phyloP scores from a whole-genome alignment of 2,329 filamentous ascomycete species.

The Arthrobotrys sphaeroides region DNA sequence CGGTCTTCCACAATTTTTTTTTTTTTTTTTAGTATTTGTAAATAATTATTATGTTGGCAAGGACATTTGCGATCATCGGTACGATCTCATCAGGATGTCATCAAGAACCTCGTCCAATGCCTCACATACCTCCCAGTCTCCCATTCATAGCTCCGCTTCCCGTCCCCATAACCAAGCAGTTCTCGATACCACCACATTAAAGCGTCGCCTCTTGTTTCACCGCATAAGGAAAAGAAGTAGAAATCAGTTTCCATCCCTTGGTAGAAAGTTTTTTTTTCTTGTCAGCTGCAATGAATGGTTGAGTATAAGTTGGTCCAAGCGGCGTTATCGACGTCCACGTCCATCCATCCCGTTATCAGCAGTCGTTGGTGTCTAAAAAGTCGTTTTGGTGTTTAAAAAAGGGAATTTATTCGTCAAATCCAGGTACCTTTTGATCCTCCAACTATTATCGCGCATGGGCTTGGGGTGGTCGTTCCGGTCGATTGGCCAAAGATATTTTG shows the following conservation, averaged over 20 bases:
- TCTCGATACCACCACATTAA: conserved; percentile 2
- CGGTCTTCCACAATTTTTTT: too few species aligned
- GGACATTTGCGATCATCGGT: too few species aligned
- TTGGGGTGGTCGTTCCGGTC: background rate
- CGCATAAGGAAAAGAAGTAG: conserved; percentile 28
- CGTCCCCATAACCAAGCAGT: too few species aligned
- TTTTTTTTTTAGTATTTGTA: too few species aligned
- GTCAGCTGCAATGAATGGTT: conserved; percentile 29
- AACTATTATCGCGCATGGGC: background rate
- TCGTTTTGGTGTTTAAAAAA: too few species aligned
- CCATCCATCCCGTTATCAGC: too few species aligned
- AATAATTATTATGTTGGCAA: too few species aligned
- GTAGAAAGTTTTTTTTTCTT: background rate
- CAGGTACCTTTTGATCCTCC: conserved; percentile 10
- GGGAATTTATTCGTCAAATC: conserved; percentile 3
- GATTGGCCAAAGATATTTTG: background rate
- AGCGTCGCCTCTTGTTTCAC: background rate
- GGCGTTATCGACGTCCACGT: background rate
- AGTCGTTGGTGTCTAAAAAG: conserved; percentile 10
- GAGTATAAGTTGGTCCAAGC: background rate
- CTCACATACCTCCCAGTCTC: too few species aligned
- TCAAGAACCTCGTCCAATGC: too few species aligned
- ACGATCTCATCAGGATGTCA: too few species aligned
- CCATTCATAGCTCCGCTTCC: too few species aligned
- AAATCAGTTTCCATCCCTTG: conserved; percentile 27